Conservation (phyloP, 352 stramenopile species). For the Pythium brachiatum region DNA sequence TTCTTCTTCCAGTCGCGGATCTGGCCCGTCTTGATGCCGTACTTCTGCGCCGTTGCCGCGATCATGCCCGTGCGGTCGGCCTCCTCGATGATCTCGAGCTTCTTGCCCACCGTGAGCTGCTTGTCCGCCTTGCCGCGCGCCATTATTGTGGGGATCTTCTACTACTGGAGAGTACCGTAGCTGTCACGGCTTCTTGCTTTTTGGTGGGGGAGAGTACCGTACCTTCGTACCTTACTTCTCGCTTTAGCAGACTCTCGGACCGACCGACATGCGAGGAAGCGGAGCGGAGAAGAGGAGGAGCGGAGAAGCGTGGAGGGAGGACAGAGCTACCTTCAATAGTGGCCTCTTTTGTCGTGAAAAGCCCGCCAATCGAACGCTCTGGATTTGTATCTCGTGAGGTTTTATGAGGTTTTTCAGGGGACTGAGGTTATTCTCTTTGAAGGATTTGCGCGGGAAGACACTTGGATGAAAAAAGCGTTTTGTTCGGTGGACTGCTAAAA, state of each 20-base stretch:
- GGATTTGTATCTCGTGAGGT: not conserved
- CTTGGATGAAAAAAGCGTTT: not conserved
- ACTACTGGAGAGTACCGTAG: conserved; percentile 21
- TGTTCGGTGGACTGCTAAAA: not conserved
- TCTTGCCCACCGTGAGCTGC: conserved; percentile 83
- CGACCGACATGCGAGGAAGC: too few relatives aligned
- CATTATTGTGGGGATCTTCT: conserved; percentile 33
- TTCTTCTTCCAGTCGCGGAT: conserved; percentile 90
- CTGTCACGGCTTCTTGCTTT: conserved; percentile 15
- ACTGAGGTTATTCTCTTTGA: conserved; percentile 4
- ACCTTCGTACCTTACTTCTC: conserved; percentile 15
- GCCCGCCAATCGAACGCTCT: not conserved
- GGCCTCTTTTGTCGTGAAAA: not conserved
- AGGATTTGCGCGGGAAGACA: conserved; percentile 5
- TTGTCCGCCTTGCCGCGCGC: conserved; percentile 78
- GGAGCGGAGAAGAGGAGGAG: too few relatives aligned
- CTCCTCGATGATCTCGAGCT: conserved; percentile 88
- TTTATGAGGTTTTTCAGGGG: not conserved
- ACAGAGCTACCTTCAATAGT: not conserved
- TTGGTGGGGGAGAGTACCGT: conserved; percentile 12
- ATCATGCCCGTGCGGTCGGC: conserved; percentile 78
- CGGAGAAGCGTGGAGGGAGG: too few relatives aligned
- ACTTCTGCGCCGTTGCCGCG: conserved; percentile 76
- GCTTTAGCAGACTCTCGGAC: conserved; percentile 19
- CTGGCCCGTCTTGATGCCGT: conserved; percentile 83